Base-by-base conservation (phyloP, 2,329 filamentous ascomycete genomes). In the Aspergillus amoenus region DNA sequence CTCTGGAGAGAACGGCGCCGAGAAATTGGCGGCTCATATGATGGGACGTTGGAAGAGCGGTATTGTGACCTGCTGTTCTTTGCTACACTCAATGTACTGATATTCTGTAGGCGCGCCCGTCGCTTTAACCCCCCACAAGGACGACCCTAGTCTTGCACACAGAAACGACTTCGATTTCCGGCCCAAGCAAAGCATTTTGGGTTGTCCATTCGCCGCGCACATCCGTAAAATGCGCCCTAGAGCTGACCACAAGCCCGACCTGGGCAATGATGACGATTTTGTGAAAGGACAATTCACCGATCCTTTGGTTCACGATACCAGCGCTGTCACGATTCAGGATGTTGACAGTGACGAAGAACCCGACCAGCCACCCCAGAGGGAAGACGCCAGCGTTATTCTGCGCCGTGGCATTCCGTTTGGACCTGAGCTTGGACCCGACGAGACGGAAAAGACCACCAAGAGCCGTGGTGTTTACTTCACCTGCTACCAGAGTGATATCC, bases 161-260 rank as follows among this genome's bases (percentile, higher is more conserved):
- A 69, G 74, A 46, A 75, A 78, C 59, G 62, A 75, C 15, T 79
- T 80, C 62, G 63, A 70, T 18, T 78, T 74, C 55, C 62, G 68
- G 24, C 60, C 64, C 2, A 44, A 63, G 12, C 65, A 65, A 9
- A 71, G 76, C 44, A 66, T 71, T 1, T 67, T 70, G 18, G 22
- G 49, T 6, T 81, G 79, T 60, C 78, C 79, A 1, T 78, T 79
- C 46, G 77, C 77, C 0, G 76, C 79, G 2, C 79, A 81, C 50
- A 74, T 76, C 27, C 78, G 79, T 42, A 81, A 81, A 68, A 79
- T 74, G 41, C 77, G 78, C 42, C 79, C 79, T 1, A 69, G 78
- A 17, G 68, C 65, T 9, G 76, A 80, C 54, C 9, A n/a, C 15
- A n/a, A 15, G 40, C 12, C n/a, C 9, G 13, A 15, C 17, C 13